A percentile compares a stretch with the other conserved stretches of the same genome.
Evolutionary conservation across 2,329 filamentous ascomycete genomes (phyloP).

Genomic region (Niveomyces coronatus): DNA sequence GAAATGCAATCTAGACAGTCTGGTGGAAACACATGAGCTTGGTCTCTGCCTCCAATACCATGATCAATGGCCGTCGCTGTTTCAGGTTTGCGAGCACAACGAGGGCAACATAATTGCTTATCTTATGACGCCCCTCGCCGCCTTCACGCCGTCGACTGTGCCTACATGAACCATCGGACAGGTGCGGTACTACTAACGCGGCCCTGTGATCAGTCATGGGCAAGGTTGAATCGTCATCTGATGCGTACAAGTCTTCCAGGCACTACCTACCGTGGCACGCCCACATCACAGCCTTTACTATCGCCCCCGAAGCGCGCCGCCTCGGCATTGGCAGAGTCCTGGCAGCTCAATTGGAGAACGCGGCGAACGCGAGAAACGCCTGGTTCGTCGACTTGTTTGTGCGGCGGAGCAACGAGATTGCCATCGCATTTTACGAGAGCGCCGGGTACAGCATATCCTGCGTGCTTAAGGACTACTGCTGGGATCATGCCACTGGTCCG

Average conservation of each 20-base stretch:
- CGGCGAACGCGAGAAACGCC: conserved; percentile 69
- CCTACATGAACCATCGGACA: conserved; percentile 4
- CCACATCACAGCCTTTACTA: conserved; percentile 91
- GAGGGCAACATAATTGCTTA: conserved; percentile 89
- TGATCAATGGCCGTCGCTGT: conserved; percentile 89
- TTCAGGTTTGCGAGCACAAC: conserved; percentile 80
- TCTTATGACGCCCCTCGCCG: too few species aligned
- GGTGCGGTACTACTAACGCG: conserved; percentile 13
- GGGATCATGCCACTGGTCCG: conserved; percentile 63
- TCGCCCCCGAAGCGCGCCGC: conserved; percentile 75
- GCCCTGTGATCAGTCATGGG: conserved; percentile 79
- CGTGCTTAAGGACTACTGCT: conserved; percentile 85
- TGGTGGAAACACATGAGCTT: conserved; percentile 97
- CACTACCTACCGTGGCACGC: conserved; percentile 99
- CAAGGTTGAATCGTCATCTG: conserved; percentile 82
- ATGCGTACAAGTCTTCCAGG: conserved; percentile 61
- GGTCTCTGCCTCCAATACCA: conserved; percentile 94
- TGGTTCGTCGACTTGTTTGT: conserved; percentile 98
- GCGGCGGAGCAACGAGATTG: conserved; percentile 74
- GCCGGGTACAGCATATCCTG: conserved; percentile 91
- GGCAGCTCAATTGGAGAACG: conserved; percentile 70
- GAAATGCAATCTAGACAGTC: conserved; percentile 86
- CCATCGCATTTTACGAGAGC: conserved; percentile 78
- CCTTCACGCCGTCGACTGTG: too few species aligned
- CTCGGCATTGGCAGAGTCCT: conserved; percentile 80